Percentiles rank a stretch among this genome's conserved stretches.
Evolutionary conservation across 2,329 filamentous ascomycete species (phyloP).

Genomic region (Hypocrella siamensis): DNA sequence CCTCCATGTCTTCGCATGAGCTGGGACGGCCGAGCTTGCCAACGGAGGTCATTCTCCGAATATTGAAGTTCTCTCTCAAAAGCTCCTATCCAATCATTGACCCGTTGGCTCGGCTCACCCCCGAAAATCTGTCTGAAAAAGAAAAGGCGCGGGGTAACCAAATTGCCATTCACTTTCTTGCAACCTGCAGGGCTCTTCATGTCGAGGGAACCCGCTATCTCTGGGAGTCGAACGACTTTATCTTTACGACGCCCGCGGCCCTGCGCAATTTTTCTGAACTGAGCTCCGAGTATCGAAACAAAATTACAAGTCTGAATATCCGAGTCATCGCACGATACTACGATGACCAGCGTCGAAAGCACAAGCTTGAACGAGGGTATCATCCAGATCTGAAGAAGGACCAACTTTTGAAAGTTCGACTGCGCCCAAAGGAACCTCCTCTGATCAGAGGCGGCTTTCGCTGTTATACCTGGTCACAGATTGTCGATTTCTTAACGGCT

Average conservation of each 20-base stretch:
- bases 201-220: conserved; percentile 32
- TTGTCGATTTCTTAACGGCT: conserved; percentile 34
- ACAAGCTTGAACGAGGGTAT: conserved; percentile 25
- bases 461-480: conserved; percentile 37
- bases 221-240: conserved; percentile 36
- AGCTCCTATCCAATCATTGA: conserved; percentile 35
- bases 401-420: conserved; percentile 24
- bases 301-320: conserved; percentile 30
- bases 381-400: conserved; percentile 26
- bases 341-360: conserved; percentile 30
- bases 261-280: conserved; percentile 33
- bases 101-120: conserved; percentile 28
- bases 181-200: conserved; percentile 32
- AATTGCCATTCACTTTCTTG: conserved; percentile 36
- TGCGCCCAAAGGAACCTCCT: conserved; percentile 26
- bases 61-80: conserved; percentile 34
- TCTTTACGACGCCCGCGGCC: conserved; percentile 36
- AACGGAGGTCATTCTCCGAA: conserved; percentile 34
- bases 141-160: conserved; percentile 30
- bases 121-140: conserved; percentile 24
- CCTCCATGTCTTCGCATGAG: conserved; percentile 13
- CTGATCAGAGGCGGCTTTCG: conserved; percentile 35
- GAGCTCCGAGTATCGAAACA: conserved; percentile 22
- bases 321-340: conserved; percentile 40
- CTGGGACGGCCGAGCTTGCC: conserved; percentile 27